These are phyloP conservation scores for Periconia digitata DNA, from an alignment of 2,329 filamentous ascomycete species.

Conservation along the genomic window DNA sequence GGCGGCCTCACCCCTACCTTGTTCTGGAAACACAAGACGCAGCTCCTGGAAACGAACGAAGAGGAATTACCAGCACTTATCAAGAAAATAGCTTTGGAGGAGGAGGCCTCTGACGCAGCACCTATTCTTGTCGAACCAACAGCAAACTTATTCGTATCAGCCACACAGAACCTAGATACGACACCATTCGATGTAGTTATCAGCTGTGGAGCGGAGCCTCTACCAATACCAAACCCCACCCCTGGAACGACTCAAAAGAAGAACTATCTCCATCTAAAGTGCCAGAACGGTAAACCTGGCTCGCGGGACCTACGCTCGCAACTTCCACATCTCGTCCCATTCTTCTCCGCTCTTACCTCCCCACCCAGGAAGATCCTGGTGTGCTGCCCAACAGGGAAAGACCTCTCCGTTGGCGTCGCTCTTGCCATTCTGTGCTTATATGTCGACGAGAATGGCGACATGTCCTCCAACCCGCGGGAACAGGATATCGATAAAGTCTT, in stretches of 20 bases:
- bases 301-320: constrained; percentile 79
- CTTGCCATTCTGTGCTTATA: constrained; percentile 76
- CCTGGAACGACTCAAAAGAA: constrained; percentile 40
- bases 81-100: constrained; percentile 40
- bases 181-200: constrained; percentile 44
- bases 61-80: constrained; percentile 61
- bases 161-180: constrained; percentile 41
- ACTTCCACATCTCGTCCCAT: constrained; percentile 63
- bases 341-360: constrained; percentile 39
- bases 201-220: constrained; percentile 48
- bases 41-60: constrained; percentile 66
- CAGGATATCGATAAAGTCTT: constrained; percentile 67
- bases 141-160: constrained; percentile 42
- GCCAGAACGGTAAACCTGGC: constrained; percentile 73
- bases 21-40: constrained; percentile 73
- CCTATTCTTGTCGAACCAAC: constrained; percentile 48
- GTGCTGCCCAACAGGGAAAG: constrained; percentile 75
- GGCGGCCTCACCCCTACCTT: constrained; percentile 72
- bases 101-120: constrained; percentile 11
- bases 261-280: constrained; percentile 59
- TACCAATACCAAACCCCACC: constrained; percentile 18
- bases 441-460: constrained; percentile 64
- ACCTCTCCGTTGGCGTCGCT: constrained; percentile 76
- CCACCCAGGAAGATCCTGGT: constrained; percentile 45
- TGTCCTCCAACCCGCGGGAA: constrained; percentile 6